These are phyloP conservation scores for Lactarius hengduanensis DNA, from an alignment of 768 basidiomycete species.

Conservation along the genomic window DNA sequence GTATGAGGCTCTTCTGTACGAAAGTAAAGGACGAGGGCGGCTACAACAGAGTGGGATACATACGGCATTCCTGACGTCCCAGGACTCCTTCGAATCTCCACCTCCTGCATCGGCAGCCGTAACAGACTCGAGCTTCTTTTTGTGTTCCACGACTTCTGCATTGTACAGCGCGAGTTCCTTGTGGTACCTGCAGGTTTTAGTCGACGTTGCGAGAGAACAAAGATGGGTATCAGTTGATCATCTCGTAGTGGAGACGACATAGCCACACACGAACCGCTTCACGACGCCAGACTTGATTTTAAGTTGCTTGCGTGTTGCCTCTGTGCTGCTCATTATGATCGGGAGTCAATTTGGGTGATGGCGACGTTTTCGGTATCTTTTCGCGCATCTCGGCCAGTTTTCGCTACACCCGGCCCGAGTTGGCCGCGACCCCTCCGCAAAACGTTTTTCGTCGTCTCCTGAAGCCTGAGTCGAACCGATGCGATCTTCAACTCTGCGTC, in stretches of 20 bases:
- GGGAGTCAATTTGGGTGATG: background rate
- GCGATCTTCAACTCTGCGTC: background rate
- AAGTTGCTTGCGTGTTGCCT: conserved; percentile 59
- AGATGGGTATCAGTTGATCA: background rate
- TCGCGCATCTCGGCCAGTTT: background rate
- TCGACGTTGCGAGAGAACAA: background rate
- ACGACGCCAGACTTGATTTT: conserved; percentile 73
- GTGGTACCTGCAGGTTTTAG: conserved; percentile 31
- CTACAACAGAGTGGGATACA: conserved; percentile 31
- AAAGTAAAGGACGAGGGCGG: background rate
- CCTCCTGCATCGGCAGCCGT: conserved; percentile 40
- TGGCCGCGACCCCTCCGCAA: background rate
- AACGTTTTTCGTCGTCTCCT: background rate
- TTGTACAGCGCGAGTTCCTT: conserved; percentile 70
- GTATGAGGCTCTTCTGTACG: conserved; percentile 37
- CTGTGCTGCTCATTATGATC: conserved; percentile 44
- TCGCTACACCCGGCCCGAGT: background rate
- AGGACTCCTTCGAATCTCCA: conserved; percentile 50
- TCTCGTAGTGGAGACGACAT: background rate
- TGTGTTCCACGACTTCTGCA: conserved; percentile 60
- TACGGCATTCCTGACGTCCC: conserved; percentile 77
- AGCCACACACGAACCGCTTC: conserved; percentile 50
- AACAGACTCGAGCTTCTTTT: conserved; percentile 60
- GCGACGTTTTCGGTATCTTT: background rate
- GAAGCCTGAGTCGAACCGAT: background rate